These are phyloP conservation scores for Solidago caesia DNA, from an alignment of 129 eudicot species.

Conservation along the genomic window DNA sequence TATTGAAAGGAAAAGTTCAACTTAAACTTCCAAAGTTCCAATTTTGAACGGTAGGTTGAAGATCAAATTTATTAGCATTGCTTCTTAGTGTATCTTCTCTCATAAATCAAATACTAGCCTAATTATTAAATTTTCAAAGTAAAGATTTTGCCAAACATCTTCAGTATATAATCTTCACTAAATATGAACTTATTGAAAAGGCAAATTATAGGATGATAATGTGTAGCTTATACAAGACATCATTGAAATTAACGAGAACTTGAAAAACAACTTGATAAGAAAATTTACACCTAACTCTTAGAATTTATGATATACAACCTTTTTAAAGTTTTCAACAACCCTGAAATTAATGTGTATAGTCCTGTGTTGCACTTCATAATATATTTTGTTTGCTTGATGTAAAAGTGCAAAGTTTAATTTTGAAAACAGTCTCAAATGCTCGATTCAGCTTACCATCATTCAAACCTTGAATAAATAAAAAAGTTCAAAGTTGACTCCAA, in stretches of 20 bases:
- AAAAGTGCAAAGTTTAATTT: background rate
- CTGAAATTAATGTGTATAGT: background rate
- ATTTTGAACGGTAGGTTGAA: background rate
- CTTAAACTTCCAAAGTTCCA: background rate
- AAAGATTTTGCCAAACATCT: background rate
- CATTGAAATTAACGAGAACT: background rate
- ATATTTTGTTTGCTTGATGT: background rate
- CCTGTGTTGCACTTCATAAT: background rate
- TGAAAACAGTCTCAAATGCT: background rate
- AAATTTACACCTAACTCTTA: background rate
- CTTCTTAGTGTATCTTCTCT: background rate
- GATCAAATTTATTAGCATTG: background rate
- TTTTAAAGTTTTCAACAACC: background rate
- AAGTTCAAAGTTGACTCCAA: background rate
- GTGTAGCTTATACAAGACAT: slow-evolving; percentile 1
- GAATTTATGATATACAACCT: background rate
- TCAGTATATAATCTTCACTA: background rate
- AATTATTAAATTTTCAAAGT: background rate
- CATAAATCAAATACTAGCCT: background rate
- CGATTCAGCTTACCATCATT: slow-evolving; percentile 3
- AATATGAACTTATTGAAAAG: background rate
- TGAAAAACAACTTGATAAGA: background rate
- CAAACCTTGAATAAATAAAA: background rate
- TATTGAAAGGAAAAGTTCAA: background rate
- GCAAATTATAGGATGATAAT: background rate